Conservation (phyloP, 1,139 yeast genomes). For the Wickerhamomyces sp. region DNA sequence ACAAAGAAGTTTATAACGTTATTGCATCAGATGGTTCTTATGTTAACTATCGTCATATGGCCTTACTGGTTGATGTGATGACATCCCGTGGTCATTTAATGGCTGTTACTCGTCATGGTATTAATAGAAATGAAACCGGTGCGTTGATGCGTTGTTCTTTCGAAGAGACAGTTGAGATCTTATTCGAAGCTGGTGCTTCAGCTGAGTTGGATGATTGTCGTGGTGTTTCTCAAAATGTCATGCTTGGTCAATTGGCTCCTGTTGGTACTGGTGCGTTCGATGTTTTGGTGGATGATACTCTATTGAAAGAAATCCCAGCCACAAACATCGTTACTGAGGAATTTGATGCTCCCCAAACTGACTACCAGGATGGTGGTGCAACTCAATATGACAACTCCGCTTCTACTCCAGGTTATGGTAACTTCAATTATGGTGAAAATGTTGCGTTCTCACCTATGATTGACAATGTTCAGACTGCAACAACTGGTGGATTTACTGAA, state of each 20-base stretch:
- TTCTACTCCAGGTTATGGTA: constrained; percentile 69
- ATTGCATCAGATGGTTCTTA: constrained; percentile 99
- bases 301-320: constrained; percentile 50
- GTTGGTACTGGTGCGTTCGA: constrained; percentile 98
- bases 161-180: constrained; percentile 97
- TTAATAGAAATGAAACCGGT: constrained; percentile 97
- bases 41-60: constrained; percentile 98
- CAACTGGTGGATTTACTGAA: constrained; percentile 88
- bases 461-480: constrained; percentile 75
- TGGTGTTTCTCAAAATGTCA: constrained; percentile 97
- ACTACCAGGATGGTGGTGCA: constrained; percentile 77
- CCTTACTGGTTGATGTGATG: constrained; percentile 96
- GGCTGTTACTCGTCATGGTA: constrained; percentile 99
- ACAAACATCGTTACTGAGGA: constrained; percentile 28
- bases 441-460: constrained; percentile 94
- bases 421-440: constrained; percentile 72
- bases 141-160: constrained; percentile 99
- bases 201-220: constrained; percentile 98
- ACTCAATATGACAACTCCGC: constrained; percentile 91
- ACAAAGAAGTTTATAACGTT: constrained; percentile 90
- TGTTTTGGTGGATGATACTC: constrained; percentile 88
- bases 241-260: constrained; percentile 98
- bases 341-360: constrained; percentile 35
- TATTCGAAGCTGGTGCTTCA: constrained; percentile 96
- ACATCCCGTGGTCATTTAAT: constrained; percentile 97